These are phyloP conservation scores for Patellaria atrata DNA, from an alignment of 495 filamentous ascomycete genomes.

Conservation along the genomic window DNA sequence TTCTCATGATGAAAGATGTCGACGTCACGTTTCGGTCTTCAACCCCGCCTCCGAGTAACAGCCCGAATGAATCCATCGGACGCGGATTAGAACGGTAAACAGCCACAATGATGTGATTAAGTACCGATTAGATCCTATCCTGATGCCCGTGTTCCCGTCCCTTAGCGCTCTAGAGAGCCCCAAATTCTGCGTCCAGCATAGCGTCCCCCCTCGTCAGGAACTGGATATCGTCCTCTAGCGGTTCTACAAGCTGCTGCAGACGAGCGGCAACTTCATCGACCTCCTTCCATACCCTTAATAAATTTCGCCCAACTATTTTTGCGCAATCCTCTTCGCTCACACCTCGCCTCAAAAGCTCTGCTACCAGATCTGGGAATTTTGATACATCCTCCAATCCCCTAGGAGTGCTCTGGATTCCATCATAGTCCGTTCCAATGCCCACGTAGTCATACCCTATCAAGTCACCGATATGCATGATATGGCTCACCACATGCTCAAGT, in stretches of 20 bases:
- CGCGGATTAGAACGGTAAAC: too few relatives aligned
- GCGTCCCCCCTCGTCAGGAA: too few relatives aligned
- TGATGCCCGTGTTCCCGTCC: too few relatives aligned
- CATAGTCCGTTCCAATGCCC: slow-evolving; percentile 61
- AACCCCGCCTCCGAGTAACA: too few relatives aligned
- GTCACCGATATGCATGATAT: slow-evolving; percentile 55
- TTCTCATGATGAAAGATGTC: too few relatives aligned
- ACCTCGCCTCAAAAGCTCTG: slow-evolving; percentile 36
- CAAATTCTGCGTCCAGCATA: too few relatives aligned
- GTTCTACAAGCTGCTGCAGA: slow-evolving; percentile 21
- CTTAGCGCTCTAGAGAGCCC: too few relatives aligned
- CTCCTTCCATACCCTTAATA: slow-evolving; percentile 32
- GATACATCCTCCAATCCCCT: slow-evolving; percentile 62
- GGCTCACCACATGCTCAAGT: slow-evolving; percentile 59
- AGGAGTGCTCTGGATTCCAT: slow-evolving; percentile 43
- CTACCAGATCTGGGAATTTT: slow-evolving; percentile 68
- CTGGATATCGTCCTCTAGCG: slow-evolving; percentile 27
- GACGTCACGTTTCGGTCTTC: too few relatives aligned
- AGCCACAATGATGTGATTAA: too few relatives aligned
- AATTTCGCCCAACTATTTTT: slow-evolving; percentile 28
- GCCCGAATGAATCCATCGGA: too few relatives aligned
- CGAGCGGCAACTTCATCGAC: slow-evolving; percentile 27
- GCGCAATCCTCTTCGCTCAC: slow-evolving; percentile 27
- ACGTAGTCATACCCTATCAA: slow-evolving; percentile 62
- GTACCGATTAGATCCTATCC: too few relatives aligned